Percentiles rank a stretch among this genome's conserved stretches.
Conservation (phyloP, 257 asterid genomes). For the Gynochthodes officinalis region DNA sequence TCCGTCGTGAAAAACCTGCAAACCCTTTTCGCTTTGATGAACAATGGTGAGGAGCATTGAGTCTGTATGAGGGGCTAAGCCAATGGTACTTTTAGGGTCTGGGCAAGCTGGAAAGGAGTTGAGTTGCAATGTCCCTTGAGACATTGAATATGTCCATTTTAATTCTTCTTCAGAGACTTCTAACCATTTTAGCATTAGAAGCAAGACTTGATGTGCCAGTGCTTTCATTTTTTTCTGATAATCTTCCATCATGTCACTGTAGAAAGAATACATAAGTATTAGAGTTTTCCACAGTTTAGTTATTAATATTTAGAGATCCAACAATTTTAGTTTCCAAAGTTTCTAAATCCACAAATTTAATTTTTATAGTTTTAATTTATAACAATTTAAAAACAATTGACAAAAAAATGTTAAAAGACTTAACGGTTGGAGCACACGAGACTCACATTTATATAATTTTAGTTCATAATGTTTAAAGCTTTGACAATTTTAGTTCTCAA, state of each 20-base stretch:
- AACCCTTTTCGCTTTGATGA: conserved; percentile 67
- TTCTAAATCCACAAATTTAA: no score
- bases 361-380: no score
- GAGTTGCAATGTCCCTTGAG: conserved; percentile 59
- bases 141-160: conserved; percentile 19
- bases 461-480: no score
- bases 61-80: conserved; percentile 85
- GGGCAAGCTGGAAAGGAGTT: conserved; percentile 88
- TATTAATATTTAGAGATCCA: no score
- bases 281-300: neutral
- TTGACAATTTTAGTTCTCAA: no score
- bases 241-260: conserved; percentile 61
- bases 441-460: no score
- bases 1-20: conserved; percentile 51
- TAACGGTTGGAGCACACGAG: no score
- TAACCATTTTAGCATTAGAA: conserved; percentile 44
- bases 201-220: conserved; percentile 42
- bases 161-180: conserved; percentile 36
- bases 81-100: conserved; percentile 60
- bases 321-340: no score
- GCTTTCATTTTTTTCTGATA: conserved; percentile 64
- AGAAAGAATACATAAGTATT: neutral
- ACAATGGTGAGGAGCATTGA: conserved; percentile 64
- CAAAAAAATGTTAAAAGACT: no score
- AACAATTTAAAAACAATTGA: no score